These are phyloP conservation scores for Holtermannia corniformis DNA, from an alignment of 768 basidiomycete species.

Conservation along the genomic window DNA sequence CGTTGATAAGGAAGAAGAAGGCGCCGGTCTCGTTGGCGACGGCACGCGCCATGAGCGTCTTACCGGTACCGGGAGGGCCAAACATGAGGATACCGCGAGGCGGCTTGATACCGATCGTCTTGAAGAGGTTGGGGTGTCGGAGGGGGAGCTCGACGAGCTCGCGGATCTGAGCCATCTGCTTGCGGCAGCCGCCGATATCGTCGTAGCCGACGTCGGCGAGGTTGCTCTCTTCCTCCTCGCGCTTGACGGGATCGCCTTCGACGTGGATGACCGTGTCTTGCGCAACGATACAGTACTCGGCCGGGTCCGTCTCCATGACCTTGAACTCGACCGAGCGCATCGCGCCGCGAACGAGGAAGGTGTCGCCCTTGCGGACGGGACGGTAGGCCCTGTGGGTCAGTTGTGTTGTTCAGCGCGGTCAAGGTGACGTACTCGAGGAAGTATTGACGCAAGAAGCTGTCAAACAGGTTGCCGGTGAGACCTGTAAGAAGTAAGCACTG, in stretches of 20 bases:
- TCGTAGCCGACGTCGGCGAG: constrained; percentile 96
- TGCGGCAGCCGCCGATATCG: constrained; percentile 97
- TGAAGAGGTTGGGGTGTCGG: constrained; percentile 98
- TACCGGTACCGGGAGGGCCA: constrained; percentile 97
- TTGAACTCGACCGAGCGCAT: constrained; percentile 99
- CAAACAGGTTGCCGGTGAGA: constrained; percentile 94
- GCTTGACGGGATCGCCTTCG: constrained; percentile 98
- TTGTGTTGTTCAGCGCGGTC: neutral
- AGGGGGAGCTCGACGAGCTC: constrained; percentile 97
- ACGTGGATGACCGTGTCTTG: constrained; percentile 64
- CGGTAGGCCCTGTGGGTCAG: constrained; percentile 59
- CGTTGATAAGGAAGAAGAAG: constrained; percentile 99
- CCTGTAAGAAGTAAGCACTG: constrained; percentile 21
- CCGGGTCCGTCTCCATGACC: constrained; percentile 93
- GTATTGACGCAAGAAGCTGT: constrained; percentile 95
- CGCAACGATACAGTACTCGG: constrained; percentile 97
- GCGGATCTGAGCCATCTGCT: constrained; percentile 94
- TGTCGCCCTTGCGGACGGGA: constrained; percentile 93
- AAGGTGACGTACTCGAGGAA: constrained; percentile 62
- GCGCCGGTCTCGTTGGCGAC: constrained; percentile 99
- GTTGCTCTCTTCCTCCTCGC: constrained; percentile 96
- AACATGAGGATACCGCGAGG: constrained; percentile 98
- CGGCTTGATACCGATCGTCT: constrained; percentile 99
- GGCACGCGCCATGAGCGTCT: constrained; percentile 98
- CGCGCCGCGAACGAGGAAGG: constrained; percentile 96